Base-by-base conservation (phyloP, 2,329 filamentous ascomycete species). In the Cercospora sp. region DNA sequence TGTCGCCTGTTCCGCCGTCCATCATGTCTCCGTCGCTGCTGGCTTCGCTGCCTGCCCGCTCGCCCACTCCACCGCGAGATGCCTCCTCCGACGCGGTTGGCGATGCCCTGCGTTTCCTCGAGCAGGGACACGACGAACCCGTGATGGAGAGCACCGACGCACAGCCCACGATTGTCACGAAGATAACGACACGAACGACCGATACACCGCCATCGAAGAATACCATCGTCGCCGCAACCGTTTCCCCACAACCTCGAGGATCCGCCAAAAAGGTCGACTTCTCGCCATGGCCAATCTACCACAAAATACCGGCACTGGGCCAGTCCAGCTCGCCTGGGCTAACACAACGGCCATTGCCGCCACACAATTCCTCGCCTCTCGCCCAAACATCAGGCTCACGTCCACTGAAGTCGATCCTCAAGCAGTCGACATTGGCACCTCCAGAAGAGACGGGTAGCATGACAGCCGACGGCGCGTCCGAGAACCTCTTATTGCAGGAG, bases 381-480 rank as follows among this genome's bases (percentile, higher is more conserved):
- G 64, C 70, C 31, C 60, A 66, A 18, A 68, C 62, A 3, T 83
- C 82, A 36, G 83, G 83, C 65, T 81, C 81, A 48, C 86, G 84
- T 71, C 86, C 88, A 5, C 78, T 85, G n/a, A 90, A 89, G 74
- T 90, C 89, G 3, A 99, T 99, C 63, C 85, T 99, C 68, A 99
- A 99, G 78, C 85, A 88, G 23, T 86, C 84, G 79, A 76, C 81
- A 79, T 76, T 68, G 71, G 77, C 63, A 66, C 75, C 63, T 72
- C 80, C 73, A 69, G 78, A 67, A 72, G 81, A 69, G 70, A 77
- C 76, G 55, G 68, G 80, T 75, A 60, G 78, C 73, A 45, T 6
- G 60, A 51, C 28, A 53, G 30, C 79, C 71, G 69, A 75, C 79
- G 84, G 74, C 78, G 79, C 70, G 78, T 71, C 78, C 77, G 78